Evolutionary conservation across 2,329 filamentous ascomycete species (phyloP), one percentile per base, ranked within the genome.

Genomic region (Nigrospora osmanthi): DNA sequence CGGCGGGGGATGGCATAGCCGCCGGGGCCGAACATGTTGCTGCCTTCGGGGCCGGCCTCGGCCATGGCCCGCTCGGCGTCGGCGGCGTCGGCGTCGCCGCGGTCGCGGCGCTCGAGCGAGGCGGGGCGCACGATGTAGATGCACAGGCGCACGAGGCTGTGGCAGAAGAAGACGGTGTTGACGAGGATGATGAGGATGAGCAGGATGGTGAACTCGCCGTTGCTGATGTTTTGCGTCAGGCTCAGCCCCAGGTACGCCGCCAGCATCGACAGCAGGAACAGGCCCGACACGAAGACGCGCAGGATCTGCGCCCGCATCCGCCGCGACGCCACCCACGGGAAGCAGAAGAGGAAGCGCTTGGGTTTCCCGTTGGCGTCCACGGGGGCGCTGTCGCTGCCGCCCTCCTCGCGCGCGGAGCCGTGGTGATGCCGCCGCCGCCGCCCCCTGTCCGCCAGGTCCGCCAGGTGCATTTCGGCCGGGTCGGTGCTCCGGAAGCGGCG

Each of bases 121-220:
- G 57, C 52, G 5, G 71, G 71, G 33, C 72, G 74, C 44, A 81
- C 65, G 13, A 84, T 64, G 40, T 85, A 63, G 65, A 94, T 76
- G 62, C 79, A 83, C 4, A 94, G 72, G 15, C 86, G 81, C 46
- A 93, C 77, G 14, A 93, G 67, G 36, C 82, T 80, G 64, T 94
- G 87, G 57, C 81, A 85, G 71, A 95, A 93, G 65, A 94, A 81
- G 52, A 91, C 79, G 2, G 84, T 82, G 32, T 83, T 76, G 43
- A 83, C 70, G 42, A 94, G 67, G 46, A 94, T 83, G 51, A 90
- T 73, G 43, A 95, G 73, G 46, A 95, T 83, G 48, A 95, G 75
- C 43, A 94, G 71, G 47, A 94, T 79, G 55, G 89, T 86, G 57
- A 94, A 83, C 62, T 89, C 85, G 60, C 79, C 79, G 36, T 77